Evolutionary conservation across 2,329 filamentous ascomycete species (phyloP), one percentile per base, ranked within the genome.

Genomic region (Gremmenia infestans): DNA sequence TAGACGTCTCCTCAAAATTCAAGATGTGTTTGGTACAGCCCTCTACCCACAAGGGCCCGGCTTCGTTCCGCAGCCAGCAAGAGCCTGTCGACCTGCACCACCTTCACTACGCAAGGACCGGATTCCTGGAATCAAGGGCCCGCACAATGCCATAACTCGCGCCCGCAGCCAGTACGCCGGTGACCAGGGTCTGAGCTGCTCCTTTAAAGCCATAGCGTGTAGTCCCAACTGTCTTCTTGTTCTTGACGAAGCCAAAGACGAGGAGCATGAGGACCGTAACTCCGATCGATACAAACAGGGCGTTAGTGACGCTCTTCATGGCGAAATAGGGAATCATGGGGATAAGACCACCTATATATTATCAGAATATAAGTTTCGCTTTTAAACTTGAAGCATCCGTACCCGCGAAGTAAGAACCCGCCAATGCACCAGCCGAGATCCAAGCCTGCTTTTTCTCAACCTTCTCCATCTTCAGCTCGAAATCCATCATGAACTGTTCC

Each of bases 121-220:
- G 42, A 23, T 48, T 28, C 9, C 40, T 53, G 9, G 64, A 67
- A 59, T 83, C 81, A 57, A 87, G 73, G n/a, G 76, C 68, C 58
- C 79, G 76, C 28, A 87, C 83, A 56, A 87, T 79, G 4, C 72
- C 77, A 69, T 88, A 86, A 22, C 85, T 85, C 8, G 84, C 83
- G 1, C 81, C 85, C 0, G 86, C 86, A 5, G 86, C 86, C 54
- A 86, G 60, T 14, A 83, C 80, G 32, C 86, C 86, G 46, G 88
- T 80, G 19, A 85, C 65, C 46, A 86, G 71, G 68, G 87, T 89
- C 71, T 88, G 82, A 28, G 83, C 50, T 0, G 83, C 84, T 6
- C 84, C 84, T 71, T 77, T 79, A 14, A 82, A 63, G 9, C 81
- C 82, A 1, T 80, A 78, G 37, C 73, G 61, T 62, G 80, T 73